Evolutionary conservation across 352 stramenopile genomes (phyloP).

Genomic region (Phytopythium helicoides): DNA sequence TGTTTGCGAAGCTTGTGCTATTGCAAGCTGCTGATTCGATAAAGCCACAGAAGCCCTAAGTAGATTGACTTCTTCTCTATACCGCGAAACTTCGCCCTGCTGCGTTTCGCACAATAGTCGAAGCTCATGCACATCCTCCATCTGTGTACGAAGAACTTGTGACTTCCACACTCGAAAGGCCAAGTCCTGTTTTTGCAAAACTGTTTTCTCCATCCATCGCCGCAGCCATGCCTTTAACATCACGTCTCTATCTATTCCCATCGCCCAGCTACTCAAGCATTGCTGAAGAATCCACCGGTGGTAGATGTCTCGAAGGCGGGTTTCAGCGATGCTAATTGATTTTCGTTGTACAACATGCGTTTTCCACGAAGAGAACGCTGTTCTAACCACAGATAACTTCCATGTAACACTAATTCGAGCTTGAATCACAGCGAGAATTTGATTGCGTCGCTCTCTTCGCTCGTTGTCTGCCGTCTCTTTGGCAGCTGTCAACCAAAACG

Average conservation of each 20-base stretch:
- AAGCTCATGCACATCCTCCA: conserved; percentile 4
- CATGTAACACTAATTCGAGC: conserved; percentile 34
- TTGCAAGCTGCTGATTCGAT: not conserved
- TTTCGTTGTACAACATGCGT: no score
- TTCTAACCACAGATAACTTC: conserved; percentile 18
- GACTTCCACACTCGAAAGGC: conserved; percentile 6
- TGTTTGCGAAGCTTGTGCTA: no score
- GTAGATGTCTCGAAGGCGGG: conserved; percentile 15
- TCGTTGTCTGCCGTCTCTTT: conserved; percentile 14
- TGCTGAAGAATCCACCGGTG: conserved; percentile 8
- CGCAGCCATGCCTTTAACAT: not conserved
- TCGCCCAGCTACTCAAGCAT: conserved; percentile 16
- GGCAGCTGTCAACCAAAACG: conserved; percentile 20
- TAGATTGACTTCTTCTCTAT: not conserved
- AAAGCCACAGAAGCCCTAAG: not conserved
- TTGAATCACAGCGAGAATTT: conserved; percentile 27
- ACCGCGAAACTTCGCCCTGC: not conserved
- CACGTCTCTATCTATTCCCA: conserved; percentile 7
- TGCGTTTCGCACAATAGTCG: not conserved
- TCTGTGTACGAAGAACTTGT: conserved; percentile 2
- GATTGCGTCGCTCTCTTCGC: conserved; percentile 17
- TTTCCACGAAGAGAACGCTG: conserved; percentile 30
- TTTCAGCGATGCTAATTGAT: no score
- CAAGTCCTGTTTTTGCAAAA: not conserved
- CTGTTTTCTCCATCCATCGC: conserved; percentile 4